Evolutionary conservation across 179 eudicot genomes (phyloP).

Genomic region (Gypsophila paniculata): DNA sequence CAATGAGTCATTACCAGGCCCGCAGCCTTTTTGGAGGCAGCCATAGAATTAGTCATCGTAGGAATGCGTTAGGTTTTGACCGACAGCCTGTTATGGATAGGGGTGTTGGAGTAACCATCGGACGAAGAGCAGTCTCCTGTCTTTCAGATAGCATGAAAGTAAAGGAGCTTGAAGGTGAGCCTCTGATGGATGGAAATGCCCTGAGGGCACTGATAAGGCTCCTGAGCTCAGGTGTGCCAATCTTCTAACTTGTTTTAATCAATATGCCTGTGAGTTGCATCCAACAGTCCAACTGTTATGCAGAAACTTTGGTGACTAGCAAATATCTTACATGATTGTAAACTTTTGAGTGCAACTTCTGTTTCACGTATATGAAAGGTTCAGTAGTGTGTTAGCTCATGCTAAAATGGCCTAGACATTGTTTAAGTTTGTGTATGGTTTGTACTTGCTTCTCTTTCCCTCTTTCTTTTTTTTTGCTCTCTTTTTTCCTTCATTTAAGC

Average conservation of each 20-base stretch:
- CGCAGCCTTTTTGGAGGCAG: constrained; percentile 85
- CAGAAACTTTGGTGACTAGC: not conserved
- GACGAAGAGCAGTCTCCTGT: constrained; percentile 65
- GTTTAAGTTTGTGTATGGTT: not conserved
- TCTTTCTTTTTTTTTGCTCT: not conserved
- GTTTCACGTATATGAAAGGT: not conserved
- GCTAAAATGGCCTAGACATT: not conserved
- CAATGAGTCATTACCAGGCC: constrained; percentile 98
- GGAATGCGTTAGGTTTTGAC: constrained; percentile 83
- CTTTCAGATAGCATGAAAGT: constrained; percentile 61
- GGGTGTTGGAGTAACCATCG: constrained; percentile 86
- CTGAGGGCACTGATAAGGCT: constrained; percentile 83
- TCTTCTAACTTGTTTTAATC: constrained; percentile 14
- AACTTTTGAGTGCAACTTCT: not conserved
- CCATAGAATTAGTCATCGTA: constrained; percentile 65
- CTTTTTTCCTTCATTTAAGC: too few species aligned
- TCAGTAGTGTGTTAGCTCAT: not conserved
- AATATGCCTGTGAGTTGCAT: not conserved
- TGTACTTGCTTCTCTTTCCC: not conserved
- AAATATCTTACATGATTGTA: constrained; percentile 7
- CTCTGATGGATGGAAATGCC: constrained; percentile 79
- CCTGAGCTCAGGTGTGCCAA: constrained; percentile 71
- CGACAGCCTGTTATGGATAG: constrained; percentile 87
- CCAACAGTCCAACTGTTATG: constrained; percentile 6
- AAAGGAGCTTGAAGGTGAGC: constrained; percentile 95